Evolutionary conservation across 495 filamentous ascomycete genomes (phyloP).

Genomic region (Trichoderma parareesei): DNA sequence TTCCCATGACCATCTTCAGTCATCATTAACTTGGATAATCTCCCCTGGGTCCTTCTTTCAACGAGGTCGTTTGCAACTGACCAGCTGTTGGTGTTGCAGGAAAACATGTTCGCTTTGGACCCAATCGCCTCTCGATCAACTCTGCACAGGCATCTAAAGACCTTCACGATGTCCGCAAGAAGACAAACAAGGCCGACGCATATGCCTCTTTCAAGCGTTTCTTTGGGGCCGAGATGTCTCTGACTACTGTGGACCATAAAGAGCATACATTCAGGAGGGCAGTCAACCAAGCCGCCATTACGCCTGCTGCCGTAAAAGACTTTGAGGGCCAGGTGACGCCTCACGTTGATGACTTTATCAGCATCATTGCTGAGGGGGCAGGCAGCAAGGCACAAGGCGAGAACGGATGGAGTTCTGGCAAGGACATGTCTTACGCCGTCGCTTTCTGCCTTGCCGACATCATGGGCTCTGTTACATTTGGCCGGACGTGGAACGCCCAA

Average conservation of each 20-base stretch:
- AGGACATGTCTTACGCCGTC: not conserved
- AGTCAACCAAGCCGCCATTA: not conserved
- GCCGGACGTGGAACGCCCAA: not conserved
- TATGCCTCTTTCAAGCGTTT: conserved; percentile 5
- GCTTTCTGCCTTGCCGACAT: not conserved
- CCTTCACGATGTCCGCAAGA: not conserved
- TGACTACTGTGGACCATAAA: not conserved
- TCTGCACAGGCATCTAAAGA: not conserved
- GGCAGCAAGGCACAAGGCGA: not conserved
- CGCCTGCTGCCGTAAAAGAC: not conserved
- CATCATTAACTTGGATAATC: too few species aligned
- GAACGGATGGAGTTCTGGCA: not conserved
- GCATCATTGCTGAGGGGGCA: not conserved
- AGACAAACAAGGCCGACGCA: not conserved
- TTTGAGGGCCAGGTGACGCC: not conserved
- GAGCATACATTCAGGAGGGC: not conserved
- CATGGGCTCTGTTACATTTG: conserved; percentile 2
- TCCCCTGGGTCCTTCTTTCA: too few species aligned
- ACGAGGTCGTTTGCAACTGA: not conserved
- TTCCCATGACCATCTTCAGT: too few species aligned
- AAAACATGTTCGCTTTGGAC: not conserved
- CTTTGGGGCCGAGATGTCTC: conserved; percentile 5
- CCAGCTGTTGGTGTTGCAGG: not conserved
- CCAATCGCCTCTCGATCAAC: not conserved
- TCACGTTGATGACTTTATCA: not conserved